These are phyloP conservation scores for Adiantum capillusveneris DNA, from an alignment of 75 land plant species.

Conservation along the genomic window DNA sequence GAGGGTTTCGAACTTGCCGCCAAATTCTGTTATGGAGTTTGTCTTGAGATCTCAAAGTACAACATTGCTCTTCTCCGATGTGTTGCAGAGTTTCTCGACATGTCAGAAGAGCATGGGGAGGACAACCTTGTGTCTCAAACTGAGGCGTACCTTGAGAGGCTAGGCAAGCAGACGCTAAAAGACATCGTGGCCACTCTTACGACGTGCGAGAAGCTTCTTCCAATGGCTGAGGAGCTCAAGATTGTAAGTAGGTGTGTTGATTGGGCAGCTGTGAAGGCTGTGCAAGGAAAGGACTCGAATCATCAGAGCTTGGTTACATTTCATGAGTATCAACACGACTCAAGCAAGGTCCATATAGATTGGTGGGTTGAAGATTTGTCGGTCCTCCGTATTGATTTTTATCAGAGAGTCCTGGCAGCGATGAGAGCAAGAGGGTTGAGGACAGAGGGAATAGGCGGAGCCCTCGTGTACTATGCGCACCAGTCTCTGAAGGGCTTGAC, in stretches of 20 bases:
- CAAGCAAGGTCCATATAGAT: conserved; percentile 13
- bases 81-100: conserved; percentile 62
- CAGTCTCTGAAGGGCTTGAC: conserved; percentile 39
- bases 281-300: neutral
- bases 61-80: conserved; percentile 46
- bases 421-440: conserved; percentile 43
- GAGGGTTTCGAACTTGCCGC: conserved; percentile 69
- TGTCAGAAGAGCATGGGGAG: conserved; percentile 59
- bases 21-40: conserved; percentile 73
- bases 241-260: conserved; percentile 52
- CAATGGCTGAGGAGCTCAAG: conserved; percentile 51
- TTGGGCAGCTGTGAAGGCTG: conserved; percentile 34
- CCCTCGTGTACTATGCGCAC: conserved; percentile 59
- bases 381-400: conserved; percentile 39
- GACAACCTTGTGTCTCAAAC: conserved; percentile 48
- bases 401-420: conserved; percentile 37
- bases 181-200: conserved; percentile 42
- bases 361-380: conserved; percentile 73
- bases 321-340: neutral
- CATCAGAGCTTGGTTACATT: conserved; percentile 5
- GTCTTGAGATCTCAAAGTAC: conserved; percentile 41
- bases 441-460: conserved; percentile 32
- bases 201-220: conserved; percentile 19
- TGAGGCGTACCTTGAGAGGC: conserved; percentile 45
- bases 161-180: conserved; percentile 50